These are phyloP conservation scores for Phycomyces blakesleeanus DNA, from an alignment of 192 early-diverging fungal species.

Conservation along the genomic window DNA sequence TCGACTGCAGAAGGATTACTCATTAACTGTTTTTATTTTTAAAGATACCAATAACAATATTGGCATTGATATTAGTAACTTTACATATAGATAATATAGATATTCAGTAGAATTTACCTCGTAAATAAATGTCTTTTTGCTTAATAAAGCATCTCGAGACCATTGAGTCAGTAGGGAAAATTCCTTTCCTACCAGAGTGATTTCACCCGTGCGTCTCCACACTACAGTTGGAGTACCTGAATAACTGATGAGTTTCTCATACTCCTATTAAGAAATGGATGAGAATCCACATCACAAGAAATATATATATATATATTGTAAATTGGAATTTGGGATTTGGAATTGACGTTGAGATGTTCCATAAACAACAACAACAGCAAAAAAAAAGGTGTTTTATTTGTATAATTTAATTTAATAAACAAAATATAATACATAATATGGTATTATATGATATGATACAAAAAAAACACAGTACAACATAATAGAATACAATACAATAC, in stretches of 20 bases:
- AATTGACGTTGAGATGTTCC: too few species aligned
- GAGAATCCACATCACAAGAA: too few species aligned
- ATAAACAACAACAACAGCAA: too few species aligned
- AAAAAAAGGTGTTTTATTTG: not conserved
- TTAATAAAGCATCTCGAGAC: constrained; percentile 77
- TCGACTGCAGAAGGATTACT: constrained; percentile 85
- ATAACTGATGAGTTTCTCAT: constrained; percentile 89
- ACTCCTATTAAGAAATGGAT: constrained; percentile 57
- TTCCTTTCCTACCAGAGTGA: constrained; percentile 93
- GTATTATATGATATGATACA: too few species aligned
- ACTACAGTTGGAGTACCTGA: constrained; percentile 97
- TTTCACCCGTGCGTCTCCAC: constrained; percentile 94
- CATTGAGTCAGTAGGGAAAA: constrained; percentile 92
- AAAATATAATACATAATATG: constrained; percentile 1
- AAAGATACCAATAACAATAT: too few species aligned
- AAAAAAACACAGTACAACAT: too few species aligned
- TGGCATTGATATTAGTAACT: too few species aligned
- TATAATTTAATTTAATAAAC: not conserved
- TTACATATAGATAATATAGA: too few species aligned
- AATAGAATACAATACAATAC: too few species aligned
- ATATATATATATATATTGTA: too few species aligned
- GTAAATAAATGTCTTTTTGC: constrained; percentile 78
- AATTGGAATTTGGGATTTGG: too few species aligned
- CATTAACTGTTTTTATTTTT: constrained; percentile 81
- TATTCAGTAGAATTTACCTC: constrained; percentile 59